These are phyloP conservation scores for Ascochyta pisi DNA, from an alignment of 2,329 filamentous ascomycete genomes.

Conservation along the genomic window DNA sequence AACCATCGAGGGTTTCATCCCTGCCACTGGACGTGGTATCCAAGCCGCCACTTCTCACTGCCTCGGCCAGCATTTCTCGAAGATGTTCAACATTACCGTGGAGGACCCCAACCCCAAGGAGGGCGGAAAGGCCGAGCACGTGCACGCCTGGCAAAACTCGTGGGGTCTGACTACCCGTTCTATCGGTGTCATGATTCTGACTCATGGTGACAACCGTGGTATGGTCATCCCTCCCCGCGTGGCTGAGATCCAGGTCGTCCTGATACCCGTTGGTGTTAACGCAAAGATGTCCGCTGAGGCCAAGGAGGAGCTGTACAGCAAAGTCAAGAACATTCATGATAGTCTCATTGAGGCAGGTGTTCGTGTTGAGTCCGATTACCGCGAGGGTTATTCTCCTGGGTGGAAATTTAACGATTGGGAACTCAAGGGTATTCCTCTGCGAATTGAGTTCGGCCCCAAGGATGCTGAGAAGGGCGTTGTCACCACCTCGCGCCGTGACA, in stretches of 20 bases:
- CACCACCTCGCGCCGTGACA: constrained; percentile 85
- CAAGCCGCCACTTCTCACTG: constrained; percentile 95
- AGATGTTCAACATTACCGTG: constrained; percentile 98
- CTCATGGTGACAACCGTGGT: constrained; percentile 94
- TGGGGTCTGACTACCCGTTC: constrained; percentile 98
- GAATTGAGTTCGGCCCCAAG: constrained; percentile 94
- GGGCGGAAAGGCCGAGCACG: constrained; percentile 67
- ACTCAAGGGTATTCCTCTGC: constrained; percentile 90
- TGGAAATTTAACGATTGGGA: constrained; percentile 99
- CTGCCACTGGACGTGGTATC: constrained; percentile 92
- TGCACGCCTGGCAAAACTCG: constrained; percentile 97
- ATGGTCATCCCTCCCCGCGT: constrained; percentile 91
- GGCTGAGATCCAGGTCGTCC: constrained; percentile 81
- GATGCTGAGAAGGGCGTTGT: constrained; percentile 87
- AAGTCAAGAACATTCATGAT: constrained; percentile 73
- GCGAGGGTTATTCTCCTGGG: constrained; percentile 88
- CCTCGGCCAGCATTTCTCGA: constrained; percentile 96
- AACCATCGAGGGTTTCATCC: constrained; percentile 96
- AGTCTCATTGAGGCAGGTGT: constrained; percentile 76
- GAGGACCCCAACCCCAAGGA: constrained; percentile 81
- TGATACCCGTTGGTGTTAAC: constrained; percentile 92
- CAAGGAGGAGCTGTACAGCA: constrained; percentile 74
- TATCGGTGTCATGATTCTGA: constrained; percentile 99
- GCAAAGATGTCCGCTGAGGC: constrained; percentile 73
- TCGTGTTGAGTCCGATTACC: constrained; percentile 79